Evolutionary conservation across 1,284 basidiomycete species (phyloP).

Genomic region (Ceratorhiza oryzae-sativae): DNA sequence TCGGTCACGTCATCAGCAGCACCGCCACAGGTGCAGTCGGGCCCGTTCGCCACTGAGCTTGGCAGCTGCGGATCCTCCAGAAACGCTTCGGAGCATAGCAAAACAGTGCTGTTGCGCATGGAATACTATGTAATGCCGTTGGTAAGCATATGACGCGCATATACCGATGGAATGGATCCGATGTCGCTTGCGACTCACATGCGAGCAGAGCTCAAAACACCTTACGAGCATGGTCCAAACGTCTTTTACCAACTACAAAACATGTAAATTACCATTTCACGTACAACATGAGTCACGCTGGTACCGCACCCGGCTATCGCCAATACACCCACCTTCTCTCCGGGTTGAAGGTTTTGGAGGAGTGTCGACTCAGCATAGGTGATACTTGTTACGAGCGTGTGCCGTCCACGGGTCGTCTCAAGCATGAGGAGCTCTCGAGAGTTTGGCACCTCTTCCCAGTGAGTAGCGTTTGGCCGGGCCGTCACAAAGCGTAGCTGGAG

Average conservation of each 20-base stretch:
- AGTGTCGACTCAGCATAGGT: neutral
- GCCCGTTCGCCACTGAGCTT: neutral
- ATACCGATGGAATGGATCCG: neutral
- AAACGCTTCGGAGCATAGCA: neutral
- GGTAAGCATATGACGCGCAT: neutral
- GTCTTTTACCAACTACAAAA: constrained; percentile 28
- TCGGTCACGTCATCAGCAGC: constrained; percentile 7
- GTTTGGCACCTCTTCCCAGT: constrained; percentile 20
- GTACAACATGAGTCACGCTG: constrained; percentile 3
- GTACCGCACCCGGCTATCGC: constrained; percentile 8
- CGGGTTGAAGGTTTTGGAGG: constrained; percentile 12
- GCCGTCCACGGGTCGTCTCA: constrained; percentile 9
- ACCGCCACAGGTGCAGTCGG: constrained; percentile 6
- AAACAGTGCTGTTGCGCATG: neutral
- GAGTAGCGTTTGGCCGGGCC: neutral
- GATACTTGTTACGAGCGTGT: constrained; percentile 6
- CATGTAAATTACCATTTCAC: constrained; percentile 5
- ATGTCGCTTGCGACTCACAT: no score
- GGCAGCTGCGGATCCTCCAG: neutral
- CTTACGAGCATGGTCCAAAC: no score
- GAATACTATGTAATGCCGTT: neutral
- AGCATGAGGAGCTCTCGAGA: constrained; percentile 9
- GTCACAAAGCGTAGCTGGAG: constrained; percentile 25
- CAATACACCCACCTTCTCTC: constrained; percentile 25
- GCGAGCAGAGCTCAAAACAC: no score